Evolutionary conservation across 176 grass and related monocot species (phyloP), one percentile per base, ranked within the genome.

Genomic region (Musa beccarii): DNA sequence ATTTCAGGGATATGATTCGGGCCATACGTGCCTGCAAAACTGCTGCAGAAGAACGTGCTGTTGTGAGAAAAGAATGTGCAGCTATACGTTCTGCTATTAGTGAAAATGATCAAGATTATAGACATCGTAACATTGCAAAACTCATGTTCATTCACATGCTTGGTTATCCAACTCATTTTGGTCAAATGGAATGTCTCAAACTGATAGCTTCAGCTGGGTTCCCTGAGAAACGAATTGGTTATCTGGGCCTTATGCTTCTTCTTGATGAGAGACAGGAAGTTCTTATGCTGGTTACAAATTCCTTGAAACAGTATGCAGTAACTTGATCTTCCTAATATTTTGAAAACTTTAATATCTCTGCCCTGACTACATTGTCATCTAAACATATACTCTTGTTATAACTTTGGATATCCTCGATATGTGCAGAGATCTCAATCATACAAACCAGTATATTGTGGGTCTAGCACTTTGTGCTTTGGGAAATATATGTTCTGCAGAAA

Each of bases 111-210:
- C 84, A 93, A 62, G 91, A 92, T 84, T 99, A 95, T 83, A 84
- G 96, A 68, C 96, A 99, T 51, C 88, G 96, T 59, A 99, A 99
- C 78, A 82, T 99, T 74, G 89, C 96, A 55, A 99, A 99, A 81
- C 96, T 99, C 52, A 99, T 99, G 96, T 99, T 99, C 81, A 99
- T 99, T 74, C 96, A 99, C 83, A 99, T 99, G 96, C 96, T 99
- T 75, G 96, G 96, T 20, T 99, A 99, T 84, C 96, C 96, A 29
- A 99, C 96, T 51, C 96, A 99, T 85, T 99, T 99, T 71, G 96
- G 96, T 16, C 96, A 99, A 88, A 99, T 99, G 96, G 96, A 99
- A 84, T 99, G 96, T 75, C 90, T 99, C 84, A 99, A 99, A 80
- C 85, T 99, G 73, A 99, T 99, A 72, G 91, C 96, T n/a, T 83